These are phyloP conservation scores for Dioszegia aurantiaca DNA, from an alignment of 768 basidiomycete species.

Conservation along the genomic window DNA sequence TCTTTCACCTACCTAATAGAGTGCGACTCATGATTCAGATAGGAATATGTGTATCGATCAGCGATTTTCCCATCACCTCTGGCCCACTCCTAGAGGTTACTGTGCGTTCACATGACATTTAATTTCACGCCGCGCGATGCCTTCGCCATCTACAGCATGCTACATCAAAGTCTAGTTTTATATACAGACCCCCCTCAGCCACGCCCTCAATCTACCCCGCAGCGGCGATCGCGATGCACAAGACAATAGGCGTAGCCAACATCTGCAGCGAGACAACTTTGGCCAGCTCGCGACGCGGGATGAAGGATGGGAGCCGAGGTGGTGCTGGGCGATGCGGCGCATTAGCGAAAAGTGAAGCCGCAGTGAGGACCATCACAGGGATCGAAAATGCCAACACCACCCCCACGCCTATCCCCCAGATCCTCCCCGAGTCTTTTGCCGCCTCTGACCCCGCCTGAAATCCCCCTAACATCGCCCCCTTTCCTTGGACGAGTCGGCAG, in stretches of 20 bases:
- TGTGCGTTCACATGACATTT: too few relatives aligned
- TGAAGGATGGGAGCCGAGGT: not conserved
- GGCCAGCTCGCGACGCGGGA: not conserved
- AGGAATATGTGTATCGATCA: too few relatives aligned
- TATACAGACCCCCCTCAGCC: too few relatives aligned
- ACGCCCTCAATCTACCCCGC: not conserved
- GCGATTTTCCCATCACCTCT: too few relatives aligned
- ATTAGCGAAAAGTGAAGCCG: constrained; percentile 19
- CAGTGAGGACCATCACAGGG: constrained; percentile 19
- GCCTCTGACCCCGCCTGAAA: not conserved
- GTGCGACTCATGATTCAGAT: too few relatives aligned
- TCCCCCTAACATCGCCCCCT: constrained; percentile 1
- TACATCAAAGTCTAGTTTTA: too few relatives aligned
- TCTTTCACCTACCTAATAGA: too few relatives aligned
- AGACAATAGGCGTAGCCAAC: constrained; percentile 19
- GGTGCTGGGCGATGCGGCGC: constrained; percentile 2
- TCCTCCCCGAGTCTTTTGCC: not conserved
- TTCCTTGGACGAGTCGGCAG: not conserved
- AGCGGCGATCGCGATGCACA: constrained; percentile 2
- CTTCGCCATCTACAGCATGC: too few relatives aligned
- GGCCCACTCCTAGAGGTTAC: too few relatives aligned
- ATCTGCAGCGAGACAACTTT: constrained; percentile 16
- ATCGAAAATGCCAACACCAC: constrained; percentile 18
- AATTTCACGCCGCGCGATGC: too few relatives aligned
- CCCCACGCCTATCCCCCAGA: constrained; percentile 18